A percentile compares a stretch with the other conserved stretches of the same genome.
phyloP scores from a whole-genome alignment of 306 rosid genomes.

The Castanea sativa region DNA sequence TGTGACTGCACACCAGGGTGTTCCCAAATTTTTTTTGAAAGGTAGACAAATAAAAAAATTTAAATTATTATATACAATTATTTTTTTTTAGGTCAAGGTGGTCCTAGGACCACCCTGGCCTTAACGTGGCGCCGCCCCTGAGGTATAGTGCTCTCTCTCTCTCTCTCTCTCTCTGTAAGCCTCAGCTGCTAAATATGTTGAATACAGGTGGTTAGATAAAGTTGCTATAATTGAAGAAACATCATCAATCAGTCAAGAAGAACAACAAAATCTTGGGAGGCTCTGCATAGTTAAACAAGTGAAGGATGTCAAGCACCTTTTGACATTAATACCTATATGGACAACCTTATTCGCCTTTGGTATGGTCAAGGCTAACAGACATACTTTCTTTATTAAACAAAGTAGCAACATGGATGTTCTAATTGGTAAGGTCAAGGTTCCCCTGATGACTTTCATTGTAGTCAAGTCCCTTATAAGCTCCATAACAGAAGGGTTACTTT shows the following conservation, averaged over 20 bases:
- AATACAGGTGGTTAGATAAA: constrained; percentile 1
- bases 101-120: no score
- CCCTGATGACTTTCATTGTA: neutral
- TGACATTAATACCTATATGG: neutral
- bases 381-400: constrained; percentile 18
- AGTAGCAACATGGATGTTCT: neutral
- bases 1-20: no score
- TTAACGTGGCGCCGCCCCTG: no score
- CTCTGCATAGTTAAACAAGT: neutral
- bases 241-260: neutral
- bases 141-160: no score
- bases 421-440: neutral
- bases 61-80: no score
- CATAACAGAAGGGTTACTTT: no score
- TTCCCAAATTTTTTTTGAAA: no score
- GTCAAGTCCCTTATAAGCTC: neutral
- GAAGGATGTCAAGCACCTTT: neutral
- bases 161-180: no score
- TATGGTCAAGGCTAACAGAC: neutral
- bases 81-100: no score
- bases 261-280: neutral
- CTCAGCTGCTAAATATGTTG: no score
- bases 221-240: neutral
- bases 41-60: no score
- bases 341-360: neutral